Evolutionary conservation across 495 filamentous ascomycete genomes (phyloP), one percentile per base, ranked within the genome.

Genomic region (Penicillium canariense): DNA sequence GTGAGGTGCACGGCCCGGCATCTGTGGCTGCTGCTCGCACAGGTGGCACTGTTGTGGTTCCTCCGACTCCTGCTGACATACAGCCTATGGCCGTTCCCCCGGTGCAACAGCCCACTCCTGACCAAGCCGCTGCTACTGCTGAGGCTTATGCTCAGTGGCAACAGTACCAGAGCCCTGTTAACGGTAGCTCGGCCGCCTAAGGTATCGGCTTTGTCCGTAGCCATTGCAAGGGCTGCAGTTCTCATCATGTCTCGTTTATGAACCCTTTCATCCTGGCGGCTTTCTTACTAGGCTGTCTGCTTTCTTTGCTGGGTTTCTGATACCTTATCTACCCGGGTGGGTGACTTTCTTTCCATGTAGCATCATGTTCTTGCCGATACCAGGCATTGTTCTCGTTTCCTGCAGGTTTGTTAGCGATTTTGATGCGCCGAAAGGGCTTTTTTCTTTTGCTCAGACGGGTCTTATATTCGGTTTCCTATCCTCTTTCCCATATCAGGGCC

Each of bases 1-100:
- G 84, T 32, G 89, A 96, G 68, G 77, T 96, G 26, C 91, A 93
- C 63, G 94, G 95, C 5, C 74, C 76, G 15, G 58, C 62, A 1
- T 77, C 74, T 18, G 73, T 78, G 9, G 60, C 72, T 43, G 48
- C 60, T 26, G 55, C 62, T 39, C 70, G 72, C 45, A 68, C 68
- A 18, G 68, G 66, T 9, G 72, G 62, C n/a, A 56, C 58, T 48
- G 59, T 55, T 26, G 57, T 54, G 27, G 44, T 53, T 18, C 52
- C 59, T 10, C 46, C 60, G n/a, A 26, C 53, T 9, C 36, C 59
- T 40, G 43, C 35, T 9, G 54, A 58, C 17, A 38, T 17, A 15
- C 63, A 58, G 28, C 58, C 63, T 25, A 48, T 60, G 7, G 40
- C 52, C 23, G 38, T 38, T 46, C 14, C 23, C 26, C 55, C 59